Evolutionary conservation across 345 rosid genomes (phyloP), one percentile per base, ranked within the genome.

Genomic region (Triadica sebifera): DNA sequence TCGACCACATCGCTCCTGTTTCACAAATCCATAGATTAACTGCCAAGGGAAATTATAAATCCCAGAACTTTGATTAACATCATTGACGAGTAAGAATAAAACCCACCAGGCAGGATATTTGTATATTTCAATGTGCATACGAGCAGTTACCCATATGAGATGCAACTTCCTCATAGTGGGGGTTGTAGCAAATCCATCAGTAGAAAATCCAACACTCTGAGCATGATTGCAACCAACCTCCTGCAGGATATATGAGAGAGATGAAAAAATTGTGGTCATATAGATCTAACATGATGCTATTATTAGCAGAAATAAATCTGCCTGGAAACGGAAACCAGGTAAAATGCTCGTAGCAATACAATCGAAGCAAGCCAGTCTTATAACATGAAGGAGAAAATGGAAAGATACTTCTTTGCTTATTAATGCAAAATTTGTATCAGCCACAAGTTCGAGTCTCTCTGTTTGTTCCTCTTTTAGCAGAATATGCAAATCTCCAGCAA

Each of bases 101-200:
- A 75, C 85, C 38, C 51, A 94, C 99, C 99, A 94, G 62, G 98
- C 94, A 25, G 98, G 98, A 69, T 94, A 94, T 56, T 85, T 92
- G 86, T 89, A 91, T 49, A 95, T 85, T 82, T 95, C 99, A 59
- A 93, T 91, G 77, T 95, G 99, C 98, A 95, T 93, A 62, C 99
- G 90, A 65, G 94, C 94, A 55, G 94, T 93, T n/a, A 95, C 99
- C 99, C 99, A 95, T 58, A 95, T 93, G 71, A 95, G 99, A 84
- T 91, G 91, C 86, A 95, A n/a, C 79, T 95, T 89, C 76, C 94
- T 82, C 98, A 95, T 95, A 6, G 90, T 91, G 49, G 59, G 78
- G 56, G 94, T 95, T 2, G 97, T 95, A 4, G 91, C 97, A 75
- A 95, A 91, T 29, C 99, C 98, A 82, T 91, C 98, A 0, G 97